Evolutionary conservation across 2,329 filamentous ascomycete genomes (phyloP).

Genomic region (Diaporthe velutina): DNA sequence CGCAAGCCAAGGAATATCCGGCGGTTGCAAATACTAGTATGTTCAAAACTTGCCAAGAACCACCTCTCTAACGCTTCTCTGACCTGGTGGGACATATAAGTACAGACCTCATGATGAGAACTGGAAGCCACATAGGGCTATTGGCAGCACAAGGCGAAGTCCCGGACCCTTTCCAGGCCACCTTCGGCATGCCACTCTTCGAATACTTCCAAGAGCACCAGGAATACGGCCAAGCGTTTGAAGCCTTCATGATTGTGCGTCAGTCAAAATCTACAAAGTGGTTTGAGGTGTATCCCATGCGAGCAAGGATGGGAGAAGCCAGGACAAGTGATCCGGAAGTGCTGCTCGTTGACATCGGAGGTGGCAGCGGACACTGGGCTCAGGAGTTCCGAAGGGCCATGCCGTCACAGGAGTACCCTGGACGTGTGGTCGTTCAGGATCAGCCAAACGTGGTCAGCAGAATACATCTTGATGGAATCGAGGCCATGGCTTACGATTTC

Average conservation of each 20-base stretch:
- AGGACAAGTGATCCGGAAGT: background rate
- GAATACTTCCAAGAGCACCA: background rate
- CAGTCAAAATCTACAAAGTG: background rate
- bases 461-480: background rate
- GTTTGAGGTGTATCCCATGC: background rate
- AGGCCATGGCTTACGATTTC: conserved; percentile 1
- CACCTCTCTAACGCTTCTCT: background rate
- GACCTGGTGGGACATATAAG: background rate
- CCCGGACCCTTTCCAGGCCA: background rate
- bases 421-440: background rate
- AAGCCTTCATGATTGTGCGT: background rate
- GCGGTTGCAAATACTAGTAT: background rate
- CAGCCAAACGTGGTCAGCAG: background rate
- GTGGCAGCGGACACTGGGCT: background rate
- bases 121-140: background rate
- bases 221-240: background rate
- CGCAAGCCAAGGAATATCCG: conserved; percentile 4
- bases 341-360: conserved; percentile 9
- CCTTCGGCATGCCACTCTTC: background rate
- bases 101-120: background rate
- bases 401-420: background rate
- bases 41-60: background rate
- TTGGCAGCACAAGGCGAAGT: background rate
- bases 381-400: background rate
- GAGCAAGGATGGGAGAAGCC: background rate